These are phyloP conservation scores for Glycyrrhiza uralensis DNA, from an alignment of 306 rosid genomes.

Conservation along the genomic window DNA sequence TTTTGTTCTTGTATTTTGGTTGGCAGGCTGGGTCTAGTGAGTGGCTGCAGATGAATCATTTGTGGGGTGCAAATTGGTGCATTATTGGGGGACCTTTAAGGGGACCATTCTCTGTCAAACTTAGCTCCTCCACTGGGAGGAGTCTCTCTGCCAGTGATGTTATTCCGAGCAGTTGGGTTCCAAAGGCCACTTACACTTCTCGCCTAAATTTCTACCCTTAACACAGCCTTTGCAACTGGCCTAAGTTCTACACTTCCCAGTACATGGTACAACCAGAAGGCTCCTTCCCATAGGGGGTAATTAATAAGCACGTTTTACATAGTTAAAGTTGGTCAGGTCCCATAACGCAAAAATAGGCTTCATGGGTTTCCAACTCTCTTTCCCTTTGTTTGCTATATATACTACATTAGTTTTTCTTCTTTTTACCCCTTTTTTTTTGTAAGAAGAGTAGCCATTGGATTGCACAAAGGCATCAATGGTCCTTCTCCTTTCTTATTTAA, in stretches of 20 bases:
- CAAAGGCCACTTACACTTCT: slow-evolving; percentile 84
- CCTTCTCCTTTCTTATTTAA: slow-evolving; percentile 27
- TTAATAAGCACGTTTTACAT: slow-evolving; percentile 12
- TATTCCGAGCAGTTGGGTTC: slow-evolving; percentile 73
- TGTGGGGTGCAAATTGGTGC: slow-evolving; percentile 96
- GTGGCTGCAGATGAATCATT: slow-evolving; percentile 79
- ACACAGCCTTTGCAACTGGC: neutral
- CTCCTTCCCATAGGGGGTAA: neutral
- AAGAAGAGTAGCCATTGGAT: slow-evolving; percentile 46
- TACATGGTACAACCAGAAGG: neutral
- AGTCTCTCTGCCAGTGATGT: slow-evolving; percentile 75
- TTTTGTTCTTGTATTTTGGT: slow-evolving; percentile 14
- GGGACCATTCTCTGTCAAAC: slow-evolving; percentile 87
- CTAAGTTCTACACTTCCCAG: too few species aligned
- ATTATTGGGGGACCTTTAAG: slow-evolving; percentile 61
- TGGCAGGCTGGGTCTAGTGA: slow-evolving; percentile 68
- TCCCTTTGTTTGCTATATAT: slow-evolving; percentile 21
- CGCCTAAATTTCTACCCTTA: slow-evolving; percentile 58
- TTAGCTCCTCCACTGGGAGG: slow-evolving; percentile 60
- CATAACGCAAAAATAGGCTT: slow-evolving; percentile 40
- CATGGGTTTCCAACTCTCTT: slow-evolving; percentile 24
- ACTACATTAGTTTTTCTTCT: neutral
- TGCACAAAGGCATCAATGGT: slow-evolving; percentile 45
- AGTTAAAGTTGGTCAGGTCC: slow-evolving; percentile 28
- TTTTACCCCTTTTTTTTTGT: neutral